These are phyloP conservation scores for Euptelea pleiosperma DNA, from an alignment of 164 flowering plant genomes.

Conservation along the genomic window DNA sequence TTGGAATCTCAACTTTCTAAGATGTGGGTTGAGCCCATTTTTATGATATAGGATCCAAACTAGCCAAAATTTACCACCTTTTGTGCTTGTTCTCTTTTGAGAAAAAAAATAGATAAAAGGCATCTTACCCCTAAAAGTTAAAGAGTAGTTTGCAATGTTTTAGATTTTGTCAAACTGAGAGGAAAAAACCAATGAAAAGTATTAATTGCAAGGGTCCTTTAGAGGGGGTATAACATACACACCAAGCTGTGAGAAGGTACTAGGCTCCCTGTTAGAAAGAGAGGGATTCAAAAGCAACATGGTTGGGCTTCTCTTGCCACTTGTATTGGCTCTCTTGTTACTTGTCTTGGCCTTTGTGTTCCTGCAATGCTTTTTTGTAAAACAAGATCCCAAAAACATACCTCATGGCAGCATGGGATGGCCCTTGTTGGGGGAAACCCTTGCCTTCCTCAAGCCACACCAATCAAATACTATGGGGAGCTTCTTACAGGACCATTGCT, in stretches of 20 bases:
- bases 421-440: constrained; percentile 74
- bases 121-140: too few relatives aligned
- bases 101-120: too few relatives aligned
- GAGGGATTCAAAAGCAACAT: constrained; percentile 13
- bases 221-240: too few relatives aligned
- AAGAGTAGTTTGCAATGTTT: too few relatives aligned
- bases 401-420: constrained; percentile 75
- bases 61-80: too few relatives aligned
- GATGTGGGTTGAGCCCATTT: constrained; percentile 6
- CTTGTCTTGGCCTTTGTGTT: constrained; percentile 20
- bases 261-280: not conserved
- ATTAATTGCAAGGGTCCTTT: too few relatives aligned
- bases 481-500: constrained; percentile 58
- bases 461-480: constrained; percentile 49
- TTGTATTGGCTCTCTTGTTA: constrained; percentile 21
- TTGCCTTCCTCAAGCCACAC: constrained; percentile 64
- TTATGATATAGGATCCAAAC: constrained; percentile 5
- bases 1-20: too few relatives aligned
- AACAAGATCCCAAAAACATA: constrained; percentile 22
- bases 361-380: constrained; percentile 11
- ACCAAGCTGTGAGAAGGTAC: constrained; percentile 7
- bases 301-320: constrained; percentile 17
- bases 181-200: too few relatives aligned
- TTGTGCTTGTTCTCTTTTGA: too few relatives aligned
- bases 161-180: too few relatives aligned